Evolutionary conservation across 164 flowering plant species (phyloP).

Genomic region (Taxillus chinensis): DNA sequence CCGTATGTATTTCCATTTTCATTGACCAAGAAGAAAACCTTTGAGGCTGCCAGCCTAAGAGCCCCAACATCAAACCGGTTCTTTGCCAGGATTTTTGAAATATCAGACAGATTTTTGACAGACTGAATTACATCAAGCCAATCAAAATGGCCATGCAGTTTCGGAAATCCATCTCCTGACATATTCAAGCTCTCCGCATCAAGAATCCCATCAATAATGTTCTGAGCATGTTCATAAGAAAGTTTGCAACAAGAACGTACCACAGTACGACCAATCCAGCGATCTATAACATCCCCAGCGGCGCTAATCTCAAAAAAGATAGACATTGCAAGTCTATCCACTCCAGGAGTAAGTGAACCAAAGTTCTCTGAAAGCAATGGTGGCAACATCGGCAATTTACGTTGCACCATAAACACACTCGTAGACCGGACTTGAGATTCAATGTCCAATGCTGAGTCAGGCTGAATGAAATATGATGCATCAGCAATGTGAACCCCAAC

Average conservation of each 20-base stretch:
- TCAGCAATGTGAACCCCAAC: constrained; percentile 93
- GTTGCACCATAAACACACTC: constrained; percentile 52
- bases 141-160: constrained; percentile 47
- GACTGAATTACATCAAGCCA: constrained; percentile 61
- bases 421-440: constrained; percentile 78
- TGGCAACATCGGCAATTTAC: constrained; percentile 81
- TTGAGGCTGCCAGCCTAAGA: constrained; percentile 56
- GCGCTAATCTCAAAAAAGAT: constrained; percentile 62
- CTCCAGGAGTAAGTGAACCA: constrained; percentile 83
- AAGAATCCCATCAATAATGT: constrained; percentile 50
- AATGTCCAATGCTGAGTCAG: constrained; percentile 57
- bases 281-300: constrained; percentile 50
- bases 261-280: constrained; percentile 88
- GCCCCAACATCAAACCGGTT: constrained; percentile 68
- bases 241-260: constrained; percentile 86
- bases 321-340: constrained; percentile 75
- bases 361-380: constrained; percentile 66
- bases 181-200: constrained; percentile 15
- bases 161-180: constrained; percentile 24
- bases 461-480: constrained; percentile 74
- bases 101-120: constrained; percentile 43
- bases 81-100: constrained; percentile 52
- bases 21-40: constrained; percentile 54
- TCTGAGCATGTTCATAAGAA: constrained; percentile 77
- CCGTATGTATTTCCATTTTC: constrained; percentile 69